Evolutionary conservation across 2,329 filamentous ascomycete species (phyloP).

Genomic region (Eutypella sp.): DNA sequence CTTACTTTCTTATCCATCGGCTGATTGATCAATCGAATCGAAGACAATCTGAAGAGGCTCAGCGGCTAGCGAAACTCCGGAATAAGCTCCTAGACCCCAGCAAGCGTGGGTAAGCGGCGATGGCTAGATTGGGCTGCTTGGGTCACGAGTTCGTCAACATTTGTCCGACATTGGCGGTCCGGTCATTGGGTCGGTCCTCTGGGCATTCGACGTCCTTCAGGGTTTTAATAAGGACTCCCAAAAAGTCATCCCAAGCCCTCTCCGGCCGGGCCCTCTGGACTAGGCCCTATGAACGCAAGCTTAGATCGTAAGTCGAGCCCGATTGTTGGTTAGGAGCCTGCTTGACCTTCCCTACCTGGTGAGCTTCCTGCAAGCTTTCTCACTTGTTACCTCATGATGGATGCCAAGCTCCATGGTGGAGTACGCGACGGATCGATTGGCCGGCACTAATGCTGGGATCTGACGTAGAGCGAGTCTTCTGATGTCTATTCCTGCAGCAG

Average conservation of each 20-base stretch:
- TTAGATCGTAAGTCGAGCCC: neutral
- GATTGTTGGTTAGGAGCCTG: neutral
- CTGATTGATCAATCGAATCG: neutral
- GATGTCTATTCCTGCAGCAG: neutral
- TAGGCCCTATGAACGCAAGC: neutral
- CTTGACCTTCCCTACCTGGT: too few species aligned
- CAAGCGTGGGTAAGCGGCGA: neutral
- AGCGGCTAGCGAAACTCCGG: neutral
- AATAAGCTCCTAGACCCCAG: neutral
- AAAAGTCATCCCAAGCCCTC: too few species aligned
- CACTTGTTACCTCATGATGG: neutral
- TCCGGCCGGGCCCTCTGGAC: too few species aligned
- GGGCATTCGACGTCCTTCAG: too few species aligned
- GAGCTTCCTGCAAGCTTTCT: too few species aligned
- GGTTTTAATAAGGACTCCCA: too few species aligned
- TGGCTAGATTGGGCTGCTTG: neutral
- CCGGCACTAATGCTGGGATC: neutral
- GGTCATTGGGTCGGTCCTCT: too few species aligned
- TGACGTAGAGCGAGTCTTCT: neutral
- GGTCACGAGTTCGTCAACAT: neutral
- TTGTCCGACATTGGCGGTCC: neutral
- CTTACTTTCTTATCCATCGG: too few species aligned
- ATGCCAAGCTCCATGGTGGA: neutral
- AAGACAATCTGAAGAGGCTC: neutral
- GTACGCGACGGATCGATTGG: neutral